These are phyloP conservation scores for Vitellaria paradoxa DNA, from an alignment of 179 eudicot genomes.

Conservation along the genomic window DNA sequence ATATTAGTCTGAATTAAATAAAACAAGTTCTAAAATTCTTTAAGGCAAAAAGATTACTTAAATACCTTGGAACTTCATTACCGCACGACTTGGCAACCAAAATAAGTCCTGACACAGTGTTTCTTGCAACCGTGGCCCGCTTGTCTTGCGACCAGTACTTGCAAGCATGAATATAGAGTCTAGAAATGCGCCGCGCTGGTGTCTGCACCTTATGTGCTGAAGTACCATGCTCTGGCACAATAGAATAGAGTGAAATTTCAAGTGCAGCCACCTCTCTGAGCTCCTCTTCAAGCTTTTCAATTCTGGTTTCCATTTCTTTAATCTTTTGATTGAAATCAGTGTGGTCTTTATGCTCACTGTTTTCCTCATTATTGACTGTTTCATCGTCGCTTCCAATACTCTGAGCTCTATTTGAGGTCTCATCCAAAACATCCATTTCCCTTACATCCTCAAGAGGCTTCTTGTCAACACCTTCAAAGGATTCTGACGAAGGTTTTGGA, in stretches of 20 bases:
- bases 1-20: background rate
- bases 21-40: background rate
- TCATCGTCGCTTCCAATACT: constrained; percentile 39
- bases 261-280: constrained; percentile 93
- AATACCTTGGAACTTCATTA: constrained; percentile 86
- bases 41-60: background rate
- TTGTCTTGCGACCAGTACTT: constrained; percentile 70
- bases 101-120: constrained; percentile 78
- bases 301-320: constrained; percentile 59
- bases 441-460: constrained; percentile 40
- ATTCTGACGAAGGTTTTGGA: constrained; percentile 42
- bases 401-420: constrained; percentile 33
- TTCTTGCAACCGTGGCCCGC: constrained; percentile 69
- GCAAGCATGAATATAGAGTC: constrained; percentile 78
- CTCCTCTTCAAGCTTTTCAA: constrained; percentile 79
- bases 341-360: constrained; percentile 27
- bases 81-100: constrained; percentile 81
- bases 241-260: constrained; percentile 81
- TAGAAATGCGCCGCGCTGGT: constrained; percentile 91
- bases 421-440: constrained; percentile 42
- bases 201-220: constrained; percentile 92
- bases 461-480: constrained; percentile 43
- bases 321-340: constrained; percentile 42
- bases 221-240: constrained; percentile 85
- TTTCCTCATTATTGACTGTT: constrained; percentile 25